Base-by-base conservation (phyloP, 208 protist species). In the Endotrypanum monterogeii region DNA sequence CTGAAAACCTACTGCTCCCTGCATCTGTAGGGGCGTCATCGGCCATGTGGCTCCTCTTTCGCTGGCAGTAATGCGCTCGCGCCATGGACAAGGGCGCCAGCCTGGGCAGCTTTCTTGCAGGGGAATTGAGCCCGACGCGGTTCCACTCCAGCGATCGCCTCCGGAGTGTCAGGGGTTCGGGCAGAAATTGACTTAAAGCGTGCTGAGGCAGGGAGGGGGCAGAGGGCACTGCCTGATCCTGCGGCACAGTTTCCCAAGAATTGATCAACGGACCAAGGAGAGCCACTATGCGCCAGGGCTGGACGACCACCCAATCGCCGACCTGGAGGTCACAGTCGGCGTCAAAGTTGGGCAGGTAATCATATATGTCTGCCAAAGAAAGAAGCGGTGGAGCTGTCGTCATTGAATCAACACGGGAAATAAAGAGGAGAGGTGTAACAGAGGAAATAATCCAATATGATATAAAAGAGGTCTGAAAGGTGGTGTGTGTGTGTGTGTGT, bases 281-380 rank as follows among this genome's bases (percentile, higher is more conserved):
- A 3, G 78, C 60, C 1, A 54, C 74, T 18, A 80, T 80, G 16
- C 92, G 88, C 52, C 56, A 50, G 32, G 89, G 87, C 32, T 81
- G 80, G 35, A 96, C 74, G n/a, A 94, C 63, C 50, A 96, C 88
- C 90, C 92, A 96, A 37, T 94, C 92, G 1, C 92, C 92, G 6
- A 94, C 82, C 69, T 94, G 89, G 28, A 82, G 73, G 50, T 96
- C 92, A 18, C 54, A 73, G 25, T 75, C 72, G 20, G 89, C 56
- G 50, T 91, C 80, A 67, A 96, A 94, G 50, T 89, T 84, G 48
- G 92, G 92, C 60, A 96, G 57, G 71, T 88, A 89, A 62, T 62
- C 67, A 57, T 87, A 75, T 25, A 96, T 74, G 60, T 87, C 86
- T 18, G 61, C 70, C 39, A 84, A 66, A 0, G 78, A 78, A 39